Conservation (phyloP, 176 grass and related monocot genomes). For the Alopecurus myosuroides region DNA sequence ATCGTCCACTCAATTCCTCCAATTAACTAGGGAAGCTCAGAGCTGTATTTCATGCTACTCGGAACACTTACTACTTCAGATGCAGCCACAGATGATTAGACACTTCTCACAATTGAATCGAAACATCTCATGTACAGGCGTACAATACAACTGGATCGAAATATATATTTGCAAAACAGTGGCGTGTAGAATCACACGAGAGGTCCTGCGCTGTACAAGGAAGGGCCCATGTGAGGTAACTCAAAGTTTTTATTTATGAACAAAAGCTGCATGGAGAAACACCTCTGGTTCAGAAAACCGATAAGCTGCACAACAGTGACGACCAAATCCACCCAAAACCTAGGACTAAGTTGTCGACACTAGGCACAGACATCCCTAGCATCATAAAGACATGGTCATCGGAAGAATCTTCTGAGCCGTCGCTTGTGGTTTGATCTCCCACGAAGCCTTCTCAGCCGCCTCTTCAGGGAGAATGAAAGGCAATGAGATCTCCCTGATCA, state of each 20-base stretch:
- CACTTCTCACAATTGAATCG: not conserved
- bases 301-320: not conserved
- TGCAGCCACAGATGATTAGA: not conserved
- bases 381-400: constrained; percentile 76
- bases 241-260: not conserved
- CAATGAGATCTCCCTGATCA: constrained; percentile 89
- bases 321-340: not conserved
- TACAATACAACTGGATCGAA: not conserved
- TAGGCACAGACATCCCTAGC: not conserved
- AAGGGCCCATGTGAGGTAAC: not conserved
- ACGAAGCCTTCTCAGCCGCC: constrained; percentile 64
- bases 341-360: not conserved
- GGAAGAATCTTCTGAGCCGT: constrained; percentile 68
- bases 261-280: not conserved
- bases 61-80: not conserved
- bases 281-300: not conserved
- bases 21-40: not conserved
- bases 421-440: constrained; percentile 76
- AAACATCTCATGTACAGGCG: not conserved
- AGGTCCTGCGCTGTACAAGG: not conserved
- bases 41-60: not conserved
- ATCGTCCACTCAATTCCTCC: not conserved
- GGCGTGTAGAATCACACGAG: not conserved
- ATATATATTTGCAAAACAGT: not conserved
- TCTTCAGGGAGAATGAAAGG: constrained; percentile 75